phyloP scores from a whole-genome alignment of 805 yeast species.

The Maudiozyma turicensis region DNA sequence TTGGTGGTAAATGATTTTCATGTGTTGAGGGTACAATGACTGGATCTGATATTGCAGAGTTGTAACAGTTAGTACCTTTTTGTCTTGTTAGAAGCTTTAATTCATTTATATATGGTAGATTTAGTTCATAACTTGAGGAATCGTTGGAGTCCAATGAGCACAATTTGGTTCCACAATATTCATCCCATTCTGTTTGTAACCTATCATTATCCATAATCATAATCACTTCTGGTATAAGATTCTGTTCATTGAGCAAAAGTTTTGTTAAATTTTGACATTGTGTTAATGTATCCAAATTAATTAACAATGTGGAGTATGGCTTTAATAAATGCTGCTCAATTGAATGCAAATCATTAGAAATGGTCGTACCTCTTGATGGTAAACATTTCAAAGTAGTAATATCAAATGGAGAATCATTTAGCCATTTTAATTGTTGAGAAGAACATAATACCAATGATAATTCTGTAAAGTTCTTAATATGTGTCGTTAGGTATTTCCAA shows the following conservation, averaged over 20 bases:
- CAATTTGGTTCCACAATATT: too few relatives aligned
- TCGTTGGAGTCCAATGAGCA: too few relatives aligned
- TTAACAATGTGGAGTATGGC: not conserved
- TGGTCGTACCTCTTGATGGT: not conserved
- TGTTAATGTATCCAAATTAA: slow-evolving; percentile 12
- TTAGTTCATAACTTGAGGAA: too few relatives aligned
- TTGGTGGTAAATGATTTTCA: too few relatives aligned
- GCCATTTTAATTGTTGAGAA: slow-evolving; percentile 15
- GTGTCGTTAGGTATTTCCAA: slow-evolving; percentile 12
- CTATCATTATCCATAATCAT: too few relatives aligned
- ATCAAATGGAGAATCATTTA: slow-evolving; percentile 11
- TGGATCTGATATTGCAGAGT: too few relatives aligned
- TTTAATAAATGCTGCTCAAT: not conserved
- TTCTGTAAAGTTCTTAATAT: slow-evolving; percentile 3
- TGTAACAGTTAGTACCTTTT: too few relatives aligned
- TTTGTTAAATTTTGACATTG: slow-evolving; percentile 14
- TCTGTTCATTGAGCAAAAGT: slow-evolving; percentile 4
- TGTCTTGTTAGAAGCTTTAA: too few relatives aligned
- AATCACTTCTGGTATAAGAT: too few relatives aligned
- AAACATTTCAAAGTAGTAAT: slow-evolving; percentile 4
- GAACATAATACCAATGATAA: slow-evolving; percentile 9
- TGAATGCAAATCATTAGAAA: not conserved
- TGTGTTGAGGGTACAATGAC: too few relatives aligned
- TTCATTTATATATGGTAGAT: too few relatives aligned
- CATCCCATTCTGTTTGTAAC: too few relatives aligned